Evolutionary conservation across 805 yeast species (phyloP).

Genomic region (Metschnikowia aberdeeniae): DNA sequence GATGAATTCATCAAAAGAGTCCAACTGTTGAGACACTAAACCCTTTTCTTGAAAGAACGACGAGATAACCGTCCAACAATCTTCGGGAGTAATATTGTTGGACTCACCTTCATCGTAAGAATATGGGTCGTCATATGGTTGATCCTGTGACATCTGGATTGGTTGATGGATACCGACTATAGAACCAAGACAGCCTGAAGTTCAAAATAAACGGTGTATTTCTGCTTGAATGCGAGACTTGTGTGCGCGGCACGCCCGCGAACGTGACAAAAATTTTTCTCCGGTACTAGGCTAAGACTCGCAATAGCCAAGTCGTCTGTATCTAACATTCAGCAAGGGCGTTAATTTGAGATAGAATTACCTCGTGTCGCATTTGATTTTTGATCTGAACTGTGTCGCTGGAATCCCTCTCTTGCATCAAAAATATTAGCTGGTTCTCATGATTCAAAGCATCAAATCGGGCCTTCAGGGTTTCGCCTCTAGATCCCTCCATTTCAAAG

Average conservation of each 20-base stretch:
- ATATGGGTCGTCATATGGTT: constrained; percentile 54
- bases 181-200: constrained; percentile 4
- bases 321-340: neutral
- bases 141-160: constrained; percentile 18
- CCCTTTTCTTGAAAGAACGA: constrained; percentile 96
- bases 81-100: constrained; percentile 81
- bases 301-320: constrained; percentile 1
- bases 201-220: neutral
- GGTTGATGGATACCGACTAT: constrained; percentile 3
- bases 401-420: neutral
- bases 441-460: constrained; percentile 3
- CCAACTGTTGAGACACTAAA: constrained; percentile 94
- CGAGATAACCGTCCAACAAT: constrained; percentile 98
- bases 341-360: neutral
- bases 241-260: constrained; percentile 7
- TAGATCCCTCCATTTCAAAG: constrained; percentile 28
- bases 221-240: constrained; percentile 4
- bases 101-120: constrained; percentile 59
- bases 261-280: constrained; percentile 11
- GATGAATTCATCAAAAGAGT: constrained; percentile 96
- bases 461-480: constrained; percentile 3
- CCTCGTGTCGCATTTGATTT: too few species aligned
- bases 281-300: neutral
- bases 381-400: too few species aligned
- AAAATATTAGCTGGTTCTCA: neutral